Percentiles rank a stretch among this genome's conserved stretches.
phyloP scores from a whole-genome alignment of 345 rosid genomes.

The Gossypium thurberi region DNA sequence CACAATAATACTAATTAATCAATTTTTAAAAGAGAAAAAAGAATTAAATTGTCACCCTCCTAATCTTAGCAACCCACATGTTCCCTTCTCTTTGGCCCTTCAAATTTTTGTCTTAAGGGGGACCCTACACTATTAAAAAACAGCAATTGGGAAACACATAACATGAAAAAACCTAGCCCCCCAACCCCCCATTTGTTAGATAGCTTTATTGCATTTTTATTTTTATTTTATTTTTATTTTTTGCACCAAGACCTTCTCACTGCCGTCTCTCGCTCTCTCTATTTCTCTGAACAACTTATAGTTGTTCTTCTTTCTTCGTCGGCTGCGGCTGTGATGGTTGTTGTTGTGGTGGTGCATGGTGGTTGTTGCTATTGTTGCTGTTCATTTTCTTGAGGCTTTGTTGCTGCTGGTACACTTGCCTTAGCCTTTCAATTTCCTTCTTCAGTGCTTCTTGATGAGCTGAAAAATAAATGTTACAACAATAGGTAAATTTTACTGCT shows the following conservation, averaged over 20 bases:
- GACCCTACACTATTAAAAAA: conserved; percentile 11
- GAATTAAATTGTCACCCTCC: conserved; percentile 11
- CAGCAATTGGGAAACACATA: conserved; percentile 26
- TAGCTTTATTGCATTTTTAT: background rate
- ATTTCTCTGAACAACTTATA: conserved; percentile 3
- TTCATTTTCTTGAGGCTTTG: conserved; percentile 44
- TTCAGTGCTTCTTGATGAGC: conserved; percentile 69
- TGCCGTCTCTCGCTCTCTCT: background rate
- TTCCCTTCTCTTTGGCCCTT: background rate
- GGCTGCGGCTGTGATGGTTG: background rate
- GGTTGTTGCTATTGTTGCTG: conserved; percentile 1
- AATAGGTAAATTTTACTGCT: background rate
- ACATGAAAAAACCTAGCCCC: conserved; percentile 22
- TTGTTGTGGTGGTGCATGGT: conserved; percentile 14
- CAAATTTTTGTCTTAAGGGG: conserved; percentile 10
- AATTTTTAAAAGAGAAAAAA: background rate
- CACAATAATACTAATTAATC: background rate
- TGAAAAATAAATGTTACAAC: conserved; percentile 2
- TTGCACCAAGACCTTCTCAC: conserved; percentile 4
- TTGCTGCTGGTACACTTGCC: conserved; percentile 51
- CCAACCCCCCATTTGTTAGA: conserved; percentile 10
- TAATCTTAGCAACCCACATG: conserved; percentile 23
- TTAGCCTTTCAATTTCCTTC: conserved; percentile 62
- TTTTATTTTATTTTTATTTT: background rate
- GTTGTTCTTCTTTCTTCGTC: conserved; percentile 1